Percentiles rank a stretch among this genome's conserved stretches.
Evolutionary conservation across 1,139 yeast genomes (phyloP).

Genomic region (Debaryomyces udenii): DNA sequence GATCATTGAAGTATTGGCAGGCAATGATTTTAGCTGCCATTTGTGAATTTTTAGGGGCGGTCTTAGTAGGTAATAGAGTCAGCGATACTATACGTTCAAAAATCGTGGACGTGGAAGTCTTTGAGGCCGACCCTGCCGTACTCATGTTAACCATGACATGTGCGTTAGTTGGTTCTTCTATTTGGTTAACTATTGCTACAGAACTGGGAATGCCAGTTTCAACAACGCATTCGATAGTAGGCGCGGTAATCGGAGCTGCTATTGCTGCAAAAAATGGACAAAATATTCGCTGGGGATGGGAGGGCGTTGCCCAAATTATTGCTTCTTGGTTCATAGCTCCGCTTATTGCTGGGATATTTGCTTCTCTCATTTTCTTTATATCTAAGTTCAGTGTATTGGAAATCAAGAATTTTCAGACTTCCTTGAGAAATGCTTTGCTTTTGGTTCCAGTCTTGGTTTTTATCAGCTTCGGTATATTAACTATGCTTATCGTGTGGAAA

Average conservation of each 20-base stretch:
- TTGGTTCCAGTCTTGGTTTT: constrained; percentile 66
- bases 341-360: constrained; percentile 65
- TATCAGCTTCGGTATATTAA: constrained; percentile 61
- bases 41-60: constrained; percentile 77
- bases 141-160: constrained; percentile 76
- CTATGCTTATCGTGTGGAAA: constrained; percentile 67
- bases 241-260: constrained; percentile 75
- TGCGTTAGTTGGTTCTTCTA: constrained; percentile 75
- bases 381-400: constrained; percentile 67
- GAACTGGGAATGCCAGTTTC: constrained; percentile 73
- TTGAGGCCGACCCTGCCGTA: constrained; percentile 62
- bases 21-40: constrained; percentile 71
- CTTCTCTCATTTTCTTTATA: constrained; percentile 58
- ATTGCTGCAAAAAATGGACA: constrained; percentile 68
- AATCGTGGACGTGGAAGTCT: constrained; percentile 56
- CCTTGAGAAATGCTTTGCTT: constrained; percentile 56
- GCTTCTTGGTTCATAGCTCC: constrained; percentile 88
- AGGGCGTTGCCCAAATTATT: constrained; percentile 68
- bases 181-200: constrained; percentile 73
- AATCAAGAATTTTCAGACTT: constrained; percentile 44
- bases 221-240: constrained; percentile 78
- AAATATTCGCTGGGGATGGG: constrained; percentile 75
- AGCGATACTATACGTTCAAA: constrained; percentile 68
- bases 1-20: constrained; percentile 72
- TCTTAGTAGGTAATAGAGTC: constrained; percentile 69